Percentiles rank a stretch among this genome's conserved stretches.
Conservation (phyloP, 805 yeast genomes). For the Jamesozyma gamospora region DNA sequence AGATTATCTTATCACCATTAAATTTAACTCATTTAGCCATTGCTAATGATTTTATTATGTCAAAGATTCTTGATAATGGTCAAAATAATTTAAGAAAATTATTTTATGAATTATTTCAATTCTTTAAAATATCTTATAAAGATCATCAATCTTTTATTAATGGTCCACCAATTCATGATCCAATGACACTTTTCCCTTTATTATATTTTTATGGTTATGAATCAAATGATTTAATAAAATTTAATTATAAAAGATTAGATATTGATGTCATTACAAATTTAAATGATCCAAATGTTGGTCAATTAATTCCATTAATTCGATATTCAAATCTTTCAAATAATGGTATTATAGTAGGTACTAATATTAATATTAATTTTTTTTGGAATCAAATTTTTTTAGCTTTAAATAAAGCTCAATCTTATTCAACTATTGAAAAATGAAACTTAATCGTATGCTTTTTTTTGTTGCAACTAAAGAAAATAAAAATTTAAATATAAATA, state of each 20-base stretch:
- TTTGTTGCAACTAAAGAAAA: too few species aligned
- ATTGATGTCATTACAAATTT: conserved; percentile 23
- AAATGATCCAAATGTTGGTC: conserved; percentile 47
- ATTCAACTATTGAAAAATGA: conserved; percentile 17
- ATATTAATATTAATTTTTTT: conserved; percentile 33
- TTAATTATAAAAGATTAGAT: conserved; percentile 19
- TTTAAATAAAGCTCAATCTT: conserved; percentile 30
- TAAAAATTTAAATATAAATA: background rate
- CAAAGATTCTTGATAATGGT: conserved; percentile 31
- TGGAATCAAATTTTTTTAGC: conserved; percentile 38
- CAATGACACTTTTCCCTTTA: conserved; percentile 55
- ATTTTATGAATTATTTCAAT: conserved; percentile 44
- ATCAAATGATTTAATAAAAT: conserved; percentile 12
- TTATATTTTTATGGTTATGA: conserved; percentile 34
- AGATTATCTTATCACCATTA: conserved; percentile 50
- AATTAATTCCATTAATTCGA: conserved; percentile 34
- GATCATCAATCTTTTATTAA: conserved; percentile 33
- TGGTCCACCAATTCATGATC: conserved; percentile 80
- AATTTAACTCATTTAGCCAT: conserved; percentile 61
- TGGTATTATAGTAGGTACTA: conserved; percentile 35
- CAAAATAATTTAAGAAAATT: conserved; percentile 41
- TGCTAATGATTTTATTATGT: conserved; percentile 32
- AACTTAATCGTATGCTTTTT: too few species aligned
- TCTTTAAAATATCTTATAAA: conserved; percentile 39
- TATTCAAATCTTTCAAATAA: conserved; percentile 16